Conservation (phyloP, 2,329 filamentous ascomycete species). For the Penicillium janthinellum region DNA sequence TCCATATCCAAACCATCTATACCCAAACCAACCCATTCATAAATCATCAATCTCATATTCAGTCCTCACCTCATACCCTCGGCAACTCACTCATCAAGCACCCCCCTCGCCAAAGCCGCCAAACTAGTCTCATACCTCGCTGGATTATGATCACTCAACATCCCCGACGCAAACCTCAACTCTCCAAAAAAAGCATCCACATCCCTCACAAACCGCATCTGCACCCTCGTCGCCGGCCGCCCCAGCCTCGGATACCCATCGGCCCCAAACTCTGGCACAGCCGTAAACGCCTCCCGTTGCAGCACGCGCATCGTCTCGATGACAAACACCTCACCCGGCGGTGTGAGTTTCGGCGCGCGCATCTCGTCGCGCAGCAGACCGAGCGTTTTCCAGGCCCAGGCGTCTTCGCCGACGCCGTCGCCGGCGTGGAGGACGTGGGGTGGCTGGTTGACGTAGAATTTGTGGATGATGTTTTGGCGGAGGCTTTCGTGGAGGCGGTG, state of each 20-base stretch:
- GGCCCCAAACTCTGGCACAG: conserved; percentile 34
- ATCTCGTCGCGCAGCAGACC: conserved; percentile 68
- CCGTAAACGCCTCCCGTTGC: conserved; percentile 65
- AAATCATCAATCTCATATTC: conserved; percentile 1
- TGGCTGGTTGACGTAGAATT: conserved; percentile 59
- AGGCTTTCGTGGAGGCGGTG: conserved; percentile 67
- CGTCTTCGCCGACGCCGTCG: conserved; percentile 61
- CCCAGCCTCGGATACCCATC: conserved; percentile 56
- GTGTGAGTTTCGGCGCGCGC: conserved; percentile 69
- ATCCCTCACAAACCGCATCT: conserved; percentile 70
- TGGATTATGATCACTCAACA: conserved; percentile 76
- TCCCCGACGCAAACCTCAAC: conserved; percentile 69
- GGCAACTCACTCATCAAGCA: conserved; percentile 42
- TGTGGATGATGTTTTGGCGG: conserved; percentile 61
- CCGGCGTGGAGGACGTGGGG: conserved; percentile 47
- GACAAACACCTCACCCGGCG: conserved; percentile 74
- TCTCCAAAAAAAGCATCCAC: conserved; percentile 72
- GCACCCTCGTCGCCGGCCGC: conserved; percentile 66
- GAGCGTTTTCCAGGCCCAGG: conserved; percentile 70
- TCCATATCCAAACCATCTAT: neutral
- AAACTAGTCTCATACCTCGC: conserved; percentile 72
- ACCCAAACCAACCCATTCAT: neutral
- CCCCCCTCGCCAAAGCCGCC: conserved; percentile 57
- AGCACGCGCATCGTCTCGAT: conserved; percentile 70
- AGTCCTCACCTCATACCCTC: neutral